Conservation (phyloP, 257 asterid species). For the Solanum rostratum region DNA sequence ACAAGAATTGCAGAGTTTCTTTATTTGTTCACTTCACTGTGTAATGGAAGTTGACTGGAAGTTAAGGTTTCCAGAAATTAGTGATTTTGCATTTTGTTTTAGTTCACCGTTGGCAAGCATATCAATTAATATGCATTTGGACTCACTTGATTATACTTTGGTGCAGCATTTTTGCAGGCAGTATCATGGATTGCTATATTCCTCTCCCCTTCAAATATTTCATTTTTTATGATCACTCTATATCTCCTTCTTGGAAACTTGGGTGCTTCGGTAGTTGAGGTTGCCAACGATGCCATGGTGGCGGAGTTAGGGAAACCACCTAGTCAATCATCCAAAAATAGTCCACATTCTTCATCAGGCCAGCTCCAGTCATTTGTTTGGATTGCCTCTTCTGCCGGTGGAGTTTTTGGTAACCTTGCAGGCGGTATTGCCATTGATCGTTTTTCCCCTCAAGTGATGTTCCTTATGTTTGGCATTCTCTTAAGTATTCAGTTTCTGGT, state of each 20-base stretch:
- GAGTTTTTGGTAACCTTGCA: slow-evolving; percentile 66
- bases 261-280: slow-evolving; percentile 91
- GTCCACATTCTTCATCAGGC: slow-evolving; percentile 48
- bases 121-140: background rate
- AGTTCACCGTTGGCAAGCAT: background rate
- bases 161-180: slow-evolving; percentile 82
- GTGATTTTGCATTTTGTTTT: background rate
- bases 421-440: slow-evolving; percentile 56
- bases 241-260: slow-evolving; percentile 83
- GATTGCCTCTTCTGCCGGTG: slow-evolving; percentile 87
- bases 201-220: slow-evolving; percentile 42
- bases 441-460: slow-evolving; percentile 46
- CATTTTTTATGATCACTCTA: slow-evolving; percentile 49
- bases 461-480: slow-evolving; percentile 43
- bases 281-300: slow-evolving; percentile 94
- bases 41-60: background rate
- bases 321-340: slow-evolving; percentile 24
- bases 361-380: slow-evolving; percentile 83
- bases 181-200: slow-evolving; percentile 68
- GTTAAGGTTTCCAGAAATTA: background rate
- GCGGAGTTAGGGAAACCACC: slow-evolving; percentile 70
- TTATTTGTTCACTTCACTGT: background rate
- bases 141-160: background rate
- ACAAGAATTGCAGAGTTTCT: background rate
- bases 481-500: slow-evolving; percentile 53